Evolutionary conservation across 179 eudicot species (phyloP).

Genomic region (Beta corolliflora): DNA sequence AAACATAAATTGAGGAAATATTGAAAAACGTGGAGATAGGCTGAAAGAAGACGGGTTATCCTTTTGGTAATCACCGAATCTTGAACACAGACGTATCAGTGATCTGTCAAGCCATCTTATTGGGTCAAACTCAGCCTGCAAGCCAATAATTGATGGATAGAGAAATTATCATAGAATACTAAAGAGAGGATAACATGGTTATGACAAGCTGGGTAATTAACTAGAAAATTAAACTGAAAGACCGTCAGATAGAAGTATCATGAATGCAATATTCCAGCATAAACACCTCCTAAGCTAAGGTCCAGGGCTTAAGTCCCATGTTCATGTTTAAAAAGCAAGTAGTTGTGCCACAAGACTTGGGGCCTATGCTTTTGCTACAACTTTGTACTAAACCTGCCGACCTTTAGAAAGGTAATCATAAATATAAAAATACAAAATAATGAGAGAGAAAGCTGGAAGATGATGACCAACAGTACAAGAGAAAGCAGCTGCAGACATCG

Average conservation of each 20-base stretch:
- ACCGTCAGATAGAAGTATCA: neutral
- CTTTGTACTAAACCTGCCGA: neutral
- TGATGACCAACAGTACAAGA: neutral
- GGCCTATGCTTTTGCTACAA: neutral
- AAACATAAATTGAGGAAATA: slow-evolving; percentile 93
- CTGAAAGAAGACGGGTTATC: slow-evolving; percentile 73
- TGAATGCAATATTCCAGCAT: neutral
- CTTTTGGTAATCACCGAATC: slow-evolving; percentile 90
- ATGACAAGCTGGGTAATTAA: slow-evolving; percentile 12
- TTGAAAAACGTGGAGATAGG: slow-evolving; percentile 83
- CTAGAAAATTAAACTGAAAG: neutral
- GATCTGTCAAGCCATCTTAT: slow-evolving; percentile 97
- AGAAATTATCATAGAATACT: neutral
- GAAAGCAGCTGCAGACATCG: neutral
- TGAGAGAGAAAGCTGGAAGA: neutral
- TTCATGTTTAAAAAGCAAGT: neutral
- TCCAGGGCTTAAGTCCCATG: neutral
- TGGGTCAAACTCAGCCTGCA: slow-evolving; percentile 96
- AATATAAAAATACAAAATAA: neutral
- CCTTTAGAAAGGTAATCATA: neutral
- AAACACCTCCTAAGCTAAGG: neutral
- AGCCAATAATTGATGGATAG: slow-evolving; percentile 7
- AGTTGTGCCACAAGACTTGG: neutral
- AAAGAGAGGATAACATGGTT: neutral
- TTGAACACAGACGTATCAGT: slow-evolving; percentile 79